Conservation (phyloP, 2,329 filamentous ascomycete genomes). For the Microsporum audouinii region DNA sequence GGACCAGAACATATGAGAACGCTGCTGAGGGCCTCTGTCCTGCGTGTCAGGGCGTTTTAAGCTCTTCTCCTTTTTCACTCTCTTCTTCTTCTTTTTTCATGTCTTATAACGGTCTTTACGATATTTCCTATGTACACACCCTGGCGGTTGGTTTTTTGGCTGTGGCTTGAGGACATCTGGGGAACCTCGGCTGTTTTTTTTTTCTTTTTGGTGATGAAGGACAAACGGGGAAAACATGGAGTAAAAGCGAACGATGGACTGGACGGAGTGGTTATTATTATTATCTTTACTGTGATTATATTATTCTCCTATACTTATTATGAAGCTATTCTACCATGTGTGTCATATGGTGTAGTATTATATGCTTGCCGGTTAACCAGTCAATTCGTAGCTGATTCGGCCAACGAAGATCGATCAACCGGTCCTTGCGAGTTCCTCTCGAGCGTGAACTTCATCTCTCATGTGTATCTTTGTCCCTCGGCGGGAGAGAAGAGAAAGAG, state of each 20-base stretch:
- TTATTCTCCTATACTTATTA: no score
- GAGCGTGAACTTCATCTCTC: background rate
- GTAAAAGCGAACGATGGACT: background rate
- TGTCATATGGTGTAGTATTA: no score
- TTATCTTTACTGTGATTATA: background rate
- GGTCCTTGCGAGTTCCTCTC: no score
- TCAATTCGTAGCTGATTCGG: no score
- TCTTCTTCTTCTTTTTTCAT: background rate
- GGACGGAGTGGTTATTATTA: background rate
- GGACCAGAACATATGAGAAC: constrained; percentile 26
- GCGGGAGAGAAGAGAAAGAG: background rate
- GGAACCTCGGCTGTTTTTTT: background rate
- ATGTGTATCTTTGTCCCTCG: background rate
- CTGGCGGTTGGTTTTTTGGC: background rate
- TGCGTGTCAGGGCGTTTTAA: constrained; percentile 12
- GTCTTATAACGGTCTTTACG: background rate
- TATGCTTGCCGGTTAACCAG: no score
- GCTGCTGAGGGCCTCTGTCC: constrained; percentile 18
- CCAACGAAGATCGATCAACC: no score
- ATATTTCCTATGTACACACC: background rate
- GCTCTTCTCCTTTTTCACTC: background rate
- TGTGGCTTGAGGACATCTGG: background rate
- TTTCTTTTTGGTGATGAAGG: background rate
- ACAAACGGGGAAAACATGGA: background rate
- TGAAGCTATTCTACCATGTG: no score